Evolutionary conservation across 2,329 filamentous ascomycete genomes (phyloP), one percentile per base, ranked within the genome.

Genomic region (Drechslerella dactyloides): DNA sequence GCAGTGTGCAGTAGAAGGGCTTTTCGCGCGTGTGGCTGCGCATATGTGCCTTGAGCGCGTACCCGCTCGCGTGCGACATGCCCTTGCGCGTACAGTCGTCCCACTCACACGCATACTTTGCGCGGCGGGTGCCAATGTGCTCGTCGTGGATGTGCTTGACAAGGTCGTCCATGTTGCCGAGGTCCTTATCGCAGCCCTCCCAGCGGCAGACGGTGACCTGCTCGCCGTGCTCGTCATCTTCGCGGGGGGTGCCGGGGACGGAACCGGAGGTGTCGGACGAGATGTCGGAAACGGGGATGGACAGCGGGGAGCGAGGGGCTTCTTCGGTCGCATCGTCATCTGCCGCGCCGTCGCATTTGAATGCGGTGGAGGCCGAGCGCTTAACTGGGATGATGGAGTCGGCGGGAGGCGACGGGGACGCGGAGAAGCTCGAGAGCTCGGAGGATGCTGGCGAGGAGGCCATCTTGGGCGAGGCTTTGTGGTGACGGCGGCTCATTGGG

Each of bases 81-180:
- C 92, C 91, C 82, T 96, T 97, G 73, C 93, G 83, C 59, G 84
- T 85, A 79, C 94, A 99, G 75, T 93, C 93, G 69, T 86, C 87
- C 94, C 94, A 99, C 81, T 97, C 93, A 81, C 94, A 99, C n/a
- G 91, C 92, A 79, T 97, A 97, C 80, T 94, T 96, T 81, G 96
- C 96, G 81, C 94, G 90, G 61, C 93, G 87, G 73, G 88, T 91
- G 78, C 94, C 91, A 77, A 97, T 96, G 80, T 99, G 94, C 68
- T 93, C 91, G 77, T 92, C 89, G 80, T 97, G 93, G 69, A 94
- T 90, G 78, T 94, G 90, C 76, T 90, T 86, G 46, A 94, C 90
- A 48, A 94, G 81, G 74, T 83, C 86, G 80, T 94, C 90, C 90
- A 93, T 93, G 78, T 93, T 90, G 15, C 86, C 84, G 75, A 90